phyloP scores from a whole-genome alignment of 805 yeast genomes.

The Naumovozyma baii region DNA sequence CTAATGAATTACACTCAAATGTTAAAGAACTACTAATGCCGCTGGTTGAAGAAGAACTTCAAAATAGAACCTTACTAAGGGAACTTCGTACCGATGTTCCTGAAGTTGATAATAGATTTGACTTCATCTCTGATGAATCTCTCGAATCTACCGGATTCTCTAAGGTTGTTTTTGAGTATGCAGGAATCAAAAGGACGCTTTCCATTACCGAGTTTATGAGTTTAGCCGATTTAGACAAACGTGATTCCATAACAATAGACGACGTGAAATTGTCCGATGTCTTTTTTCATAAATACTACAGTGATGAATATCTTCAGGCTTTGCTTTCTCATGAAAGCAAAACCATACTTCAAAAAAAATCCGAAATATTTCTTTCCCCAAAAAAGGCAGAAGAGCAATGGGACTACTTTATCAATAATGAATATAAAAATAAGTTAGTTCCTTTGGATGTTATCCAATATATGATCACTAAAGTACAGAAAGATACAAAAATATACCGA shows the following conservation, averaged over 20 bases:
- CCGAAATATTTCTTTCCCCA: not conserved
- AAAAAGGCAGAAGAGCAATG: not conserved
- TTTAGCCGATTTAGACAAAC: not conserved
- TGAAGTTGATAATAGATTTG: slow-evolving; percentile 31
- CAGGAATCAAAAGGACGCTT: slow-evolving; percentile 28
- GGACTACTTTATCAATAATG: not conserved
- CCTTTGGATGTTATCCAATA: not conserved
- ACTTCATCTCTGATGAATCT: slow-evolving; percentile 45
- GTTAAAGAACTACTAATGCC: not conserved
- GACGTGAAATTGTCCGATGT: slow-evolving; percentile 18
- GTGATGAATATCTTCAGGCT: not conserved
- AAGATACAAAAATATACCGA: not conserved
- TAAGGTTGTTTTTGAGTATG: slow-evolving; percentile 34
- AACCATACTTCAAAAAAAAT: not conserved
- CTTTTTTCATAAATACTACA: not conserved
- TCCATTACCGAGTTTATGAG: slow-evolving; percentile 28
- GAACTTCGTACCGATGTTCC: slow-evolving; percentile 37
- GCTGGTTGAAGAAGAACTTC: slow-evolving; percentile 20
- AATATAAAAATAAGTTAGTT: not conserved
- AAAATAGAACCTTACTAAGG: slow-evolving; percentile 6
- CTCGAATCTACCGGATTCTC: slow-evolving; percentile 46
- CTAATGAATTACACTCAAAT: not conserved
- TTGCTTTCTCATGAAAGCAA: not conserved
- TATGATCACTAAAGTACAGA: not conserved
- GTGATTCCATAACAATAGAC: not conserved